Evolutionary conservation across 2,329 filamentous ascomycete genomes (phyloP).

Genomic region (Calycina herbarum): DNA sequence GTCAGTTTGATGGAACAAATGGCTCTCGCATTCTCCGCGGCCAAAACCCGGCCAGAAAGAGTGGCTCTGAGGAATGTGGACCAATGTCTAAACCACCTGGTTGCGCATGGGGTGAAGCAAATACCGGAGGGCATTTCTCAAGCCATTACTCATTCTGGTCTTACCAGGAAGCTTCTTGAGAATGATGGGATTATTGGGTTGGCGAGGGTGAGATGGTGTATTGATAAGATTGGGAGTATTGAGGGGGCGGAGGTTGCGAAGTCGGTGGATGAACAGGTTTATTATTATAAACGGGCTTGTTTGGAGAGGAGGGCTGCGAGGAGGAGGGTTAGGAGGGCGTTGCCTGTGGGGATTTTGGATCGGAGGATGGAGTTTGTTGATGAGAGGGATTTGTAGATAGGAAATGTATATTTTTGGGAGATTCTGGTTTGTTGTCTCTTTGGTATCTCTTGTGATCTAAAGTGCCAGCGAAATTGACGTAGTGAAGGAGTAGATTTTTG

Average conservation of each 20-base stretch:
- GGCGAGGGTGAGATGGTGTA: slow-evolving; percentile 27
- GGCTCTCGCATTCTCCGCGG: slow-evolving; percentile 32
- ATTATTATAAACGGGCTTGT: slow-evolving; percentile 14
- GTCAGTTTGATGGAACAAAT: slow-evolving; percentile 29
- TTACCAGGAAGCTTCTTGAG: slow-evolving; percentile 27
- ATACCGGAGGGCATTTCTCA: slow-evolving; percentile 26
- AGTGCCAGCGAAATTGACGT: no score
- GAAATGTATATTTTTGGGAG: no score
- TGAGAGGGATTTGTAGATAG: neutral
- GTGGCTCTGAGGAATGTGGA: slow-evolving; percentile 32
- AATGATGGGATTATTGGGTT: slow-evolving; percentile 23
- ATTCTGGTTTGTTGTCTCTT: no score
- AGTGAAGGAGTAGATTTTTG: no score
- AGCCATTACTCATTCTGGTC: slow-evolving; percentile 26
- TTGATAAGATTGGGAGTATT: slow-evolving; percentile 24
- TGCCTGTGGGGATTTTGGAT: neutral
- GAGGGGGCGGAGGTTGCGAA: slow-evolving; percentile 33
- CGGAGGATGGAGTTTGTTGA: neutral
- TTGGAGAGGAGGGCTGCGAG: neutral
- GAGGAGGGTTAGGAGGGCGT: neutral
- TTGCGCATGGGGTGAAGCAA: slow-evolving; percentile 21
- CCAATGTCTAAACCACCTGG: slow-evolving; percentile 31
- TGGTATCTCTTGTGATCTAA: no score
- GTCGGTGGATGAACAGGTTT: slow-evolving; percentile 23
- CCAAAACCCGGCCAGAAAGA: slow-evolving; percentile 16